These are phyloP conservation scores for Spergularia bocconei DNA, from an alignment of 148 eudicot species.

Conservation along the genomic window DNA sequence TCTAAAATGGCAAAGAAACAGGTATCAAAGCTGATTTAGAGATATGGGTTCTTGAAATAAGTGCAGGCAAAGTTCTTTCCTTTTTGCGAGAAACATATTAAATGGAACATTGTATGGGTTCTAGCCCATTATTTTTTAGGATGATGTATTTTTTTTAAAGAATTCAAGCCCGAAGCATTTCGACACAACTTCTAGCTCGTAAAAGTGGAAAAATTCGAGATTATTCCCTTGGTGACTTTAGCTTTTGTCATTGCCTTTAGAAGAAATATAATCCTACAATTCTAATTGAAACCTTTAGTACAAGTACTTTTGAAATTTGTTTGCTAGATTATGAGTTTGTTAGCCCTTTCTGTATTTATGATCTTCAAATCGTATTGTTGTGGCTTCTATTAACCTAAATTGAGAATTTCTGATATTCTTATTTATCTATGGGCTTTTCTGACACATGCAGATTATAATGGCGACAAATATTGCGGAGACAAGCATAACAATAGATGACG, in stretches of 20 bases:
- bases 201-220: no score
- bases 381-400: not conserved
- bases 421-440: not conserved
- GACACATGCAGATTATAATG: conserved; percentile 66
- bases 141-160: not conserved
- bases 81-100: no score
- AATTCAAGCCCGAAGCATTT: not conserved
- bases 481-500: conserved; percentile 96
- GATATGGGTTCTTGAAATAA: not conserved
- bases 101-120: not conserved
- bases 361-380: not conserved
- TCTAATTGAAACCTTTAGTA: not conserved
- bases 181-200: not conserved
- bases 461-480: conserved; percentile 99
- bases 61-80: not conserved
- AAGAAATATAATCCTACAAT: not conserved
- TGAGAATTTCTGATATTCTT: not conserved
- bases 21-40: not conserved
- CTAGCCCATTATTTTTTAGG: not conserved
- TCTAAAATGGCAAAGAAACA: not conserved
- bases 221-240: no score
- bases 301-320: no score
- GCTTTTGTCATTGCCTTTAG: not conserved
- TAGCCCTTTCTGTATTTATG: not conserved
- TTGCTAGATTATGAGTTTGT: not conserved